phyloP scores from a whole-genome alignment of 2,329 filamentous ascomycete species.

The Zasmidium angulare region DNA sequence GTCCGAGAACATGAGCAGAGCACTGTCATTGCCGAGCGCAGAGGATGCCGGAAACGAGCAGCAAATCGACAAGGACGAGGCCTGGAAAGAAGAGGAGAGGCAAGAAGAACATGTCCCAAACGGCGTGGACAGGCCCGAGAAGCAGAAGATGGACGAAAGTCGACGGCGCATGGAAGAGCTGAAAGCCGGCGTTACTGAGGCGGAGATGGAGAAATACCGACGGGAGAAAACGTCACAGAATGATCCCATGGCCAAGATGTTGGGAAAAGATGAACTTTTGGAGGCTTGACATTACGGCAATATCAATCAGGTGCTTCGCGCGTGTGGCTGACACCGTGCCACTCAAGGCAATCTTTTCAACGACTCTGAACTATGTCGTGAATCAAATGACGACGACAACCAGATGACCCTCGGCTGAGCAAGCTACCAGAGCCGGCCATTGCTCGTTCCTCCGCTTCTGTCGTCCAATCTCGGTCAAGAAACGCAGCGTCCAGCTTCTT shows the following conservation, averaged over 20 bases:
- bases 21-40: slow-evolving; percentile 40
- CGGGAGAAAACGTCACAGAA: slow-evolving; percentile 70
- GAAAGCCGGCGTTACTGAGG: slow-evolving; percentile 73
- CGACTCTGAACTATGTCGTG: too few relatives aligned
- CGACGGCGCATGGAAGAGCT: slow-evolving; percentile 79
- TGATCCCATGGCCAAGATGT: slow-evolving; percentile 82
- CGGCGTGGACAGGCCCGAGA: slow-evolving; percentile 42
- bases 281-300: slow-evolving; percentile 20
- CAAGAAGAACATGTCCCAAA: slow-evolving; percentile 46
- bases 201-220: slow-evolving; percentile 83
- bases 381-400: too few relatives aligned
- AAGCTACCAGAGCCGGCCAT: too few relatives aligned
- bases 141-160: slow-evolving; percentile 46
- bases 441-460: too few relatives aligned
- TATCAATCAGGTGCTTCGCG: too few relatives aligned
- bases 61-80: slow-evolving; percentile 41
- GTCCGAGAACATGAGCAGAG: slow-evolving; percentile 61
- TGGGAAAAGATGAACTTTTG: slow-evolving; percentile 70
- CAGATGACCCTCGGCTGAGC: too few relatives aligned
- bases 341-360: too few relatives aligned
- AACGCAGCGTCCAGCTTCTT: too few relatives aligned
- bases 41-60: slow-evolving; percentile 25
- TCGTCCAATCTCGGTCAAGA: too few relatives aligned
- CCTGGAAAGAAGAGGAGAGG: slow-evolving; percentile 44
- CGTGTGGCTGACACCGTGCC: too few relatives aligned